phyloP scores from a whole-genome alignment of 306 rosid species.

The Casuarina glauca region DNA sequence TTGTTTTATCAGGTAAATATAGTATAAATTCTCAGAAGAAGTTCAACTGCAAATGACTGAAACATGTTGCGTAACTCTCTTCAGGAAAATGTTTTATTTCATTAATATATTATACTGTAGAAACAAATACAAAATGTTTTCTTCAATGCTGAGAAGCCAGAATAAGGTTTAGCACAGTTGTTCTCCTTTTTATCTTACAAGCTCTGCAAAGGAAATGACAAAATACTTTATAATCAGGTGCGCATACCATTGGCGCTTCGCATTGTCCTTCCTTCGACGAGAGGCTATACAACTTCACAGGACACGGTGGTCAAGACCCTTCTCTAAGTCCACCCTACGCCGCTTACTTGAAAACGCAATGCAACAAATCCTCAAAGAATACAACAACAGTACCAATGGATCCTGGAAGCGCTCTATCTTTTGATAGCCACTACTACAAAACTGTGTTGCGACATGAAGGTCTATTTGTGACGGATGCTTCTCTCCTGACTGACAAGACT shows the following conservation, averaged over 20 bases:
- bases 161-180: too few species aligned
- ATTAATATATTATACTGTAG: too few species aligned
- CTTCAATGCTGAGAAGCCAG: too few species aligned
- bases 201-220: too few species aligned
- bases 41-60: too few species aligned
- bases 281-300: conserved; percentile 59
- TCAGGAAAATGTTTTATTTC: too few species aligned
- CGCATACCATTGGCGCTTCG: conserved; percentile 43
- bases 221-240: not conserved
- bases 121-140: too few species aligned
- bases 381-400: conserved; percentile 43
- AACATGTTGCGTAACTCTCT: too few species aligned
- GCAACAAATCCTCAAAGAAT: conserved; percentile 30
- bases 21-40: too few species aligned
- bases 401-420: conserved; percentile 33
- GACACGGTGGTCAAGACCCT: conserved; percentile 64
- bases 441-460: conserved; percentile 43
- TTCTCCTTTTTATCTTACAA: too few species aligned
- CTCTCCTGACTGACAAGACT: conserved; percentile 34
- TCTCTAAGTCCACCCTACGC: conserved; percentile 44
- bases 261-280: conserved; percentile 18
- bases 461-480: conserved; percentile 59
- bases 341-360: conserved; percentile 27
- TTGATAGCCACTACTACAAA: conserved; percentile 44
- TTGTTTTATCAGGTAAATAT: conserved; percentile 42